Evolutionary conservation across 805 yeast genomes (phyloP), one percentile per base, ranked within the genome.

Genomic region (Jamesozyma lodderae): DNA sequence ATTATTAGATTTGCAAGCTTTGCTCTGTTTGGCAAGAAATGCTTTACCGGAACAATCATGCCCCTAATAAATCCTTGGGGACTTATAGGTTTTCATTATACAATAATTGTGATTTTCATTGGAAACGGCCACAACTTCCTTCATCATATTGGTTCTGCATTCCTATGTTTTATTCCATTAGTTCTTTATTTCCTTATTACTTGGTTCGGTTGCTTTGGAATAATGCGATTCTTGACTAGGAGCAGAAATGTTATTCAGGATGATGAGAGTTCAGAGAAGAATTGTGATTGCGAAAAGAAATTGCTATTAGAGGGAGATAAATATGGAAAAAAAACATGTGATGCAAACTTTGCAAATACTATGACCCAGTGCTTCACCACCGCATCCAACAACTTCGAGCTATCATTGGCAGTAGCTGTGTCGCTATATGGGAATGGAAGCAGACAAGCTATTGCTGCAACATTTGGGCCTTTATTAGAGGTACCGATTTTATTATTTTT

Each of bases 381-480:
- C 11, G 71, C 79, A 1, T 69, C 76, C 4, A 75, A 75, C 49
- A 75, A 75, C 49, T 75, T 75, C 46, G 79, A 75, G 50, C 59
- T 74, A 31, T 70, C 76, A 40, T 55, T 75, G 26, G 77, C 80
- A 4, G 67, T 75, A 15, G 72, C 77, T 1, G 66, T 70, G 6
- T 64, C 77, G 0, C 45, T 72, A 10, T 75, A 71, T 53, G 80
- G 80, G 0, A 55, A 64, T 20, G 71, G 69, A 1, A 67, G 75
- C 40, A 64, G 69, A 36, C 69, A 73, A 48, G 69, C 78, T 1
- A 63, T 75, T 30, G 80, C 81, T 4, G 72, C 79, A 2, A 73
- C 79, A 0, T 70, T 74, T 50, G 80, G 79, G 2, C 79, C 79
- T 1, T 57, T 75, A 26, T 48, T 75, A n/a, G 81, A 75, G 46